Conservation (phyloP, 2,329 filamentous ascomycete species). For the Colletotrichum truncatum region DNA sequence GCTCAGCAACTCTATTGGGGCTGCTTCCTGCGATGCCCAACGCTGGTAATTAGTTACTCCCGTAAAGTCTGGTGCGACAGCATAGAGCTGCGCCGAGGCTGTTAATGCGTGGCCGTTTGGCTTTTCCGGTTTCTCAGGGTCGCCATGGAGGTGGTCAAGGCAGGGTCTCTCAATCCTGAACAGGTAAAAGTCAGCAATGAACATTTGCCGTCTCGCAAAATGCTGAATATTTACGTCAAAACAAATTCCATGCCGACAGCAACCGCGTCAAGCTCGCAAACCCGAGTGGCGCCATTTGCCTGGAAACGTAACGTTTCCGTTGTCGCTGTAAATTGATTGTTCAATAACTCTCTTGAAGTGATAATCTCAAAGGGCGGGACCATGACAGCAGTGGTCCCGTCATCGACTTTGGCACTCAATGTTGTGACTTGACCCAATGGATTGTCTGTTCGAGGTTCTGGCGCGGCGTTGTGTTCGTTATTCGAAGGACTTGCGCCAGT, state of each 20-base stretch:
- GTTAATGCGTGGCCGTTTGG: conserved; percentile 40
- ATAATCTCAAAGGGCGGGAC: too few species aligned
- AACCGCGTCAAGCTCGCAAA: conserved; percentile 36
- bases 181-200: background rate
- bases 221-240: conserved; percentile 36
- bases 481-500: too few species aligned
- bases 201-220: background rate
- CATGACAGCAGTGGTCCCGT: too few species aligned
- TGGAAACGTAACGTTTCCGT: background rate
- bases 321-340: background rate
- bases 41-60: background rate
- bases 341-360: too few species aligned
- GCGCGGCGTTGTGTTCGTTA: too few species aligned
- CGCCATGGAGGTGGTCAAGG: conserved; percentile 37
- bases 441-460: too few species aligned
- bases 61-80: background rate
- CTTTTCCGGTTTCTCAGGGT: conserved; percentile 35
- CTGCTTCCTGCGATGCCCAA: conserved; percentile 2
- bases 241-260: conserved; percentile 44
- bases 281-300: background rate
- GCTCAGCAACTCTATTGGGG: conserved; percentile 34
- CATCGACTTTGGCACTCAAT: too few species aligned
- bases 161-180: conserved; percentile 40
- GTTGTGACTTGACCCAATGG: too few species aligned
- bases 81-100: conserved; percentile 32